Evolutionary conservation across 441 rosid genomes (phyloP).

Genomic region (California macrophylla): DNA sequence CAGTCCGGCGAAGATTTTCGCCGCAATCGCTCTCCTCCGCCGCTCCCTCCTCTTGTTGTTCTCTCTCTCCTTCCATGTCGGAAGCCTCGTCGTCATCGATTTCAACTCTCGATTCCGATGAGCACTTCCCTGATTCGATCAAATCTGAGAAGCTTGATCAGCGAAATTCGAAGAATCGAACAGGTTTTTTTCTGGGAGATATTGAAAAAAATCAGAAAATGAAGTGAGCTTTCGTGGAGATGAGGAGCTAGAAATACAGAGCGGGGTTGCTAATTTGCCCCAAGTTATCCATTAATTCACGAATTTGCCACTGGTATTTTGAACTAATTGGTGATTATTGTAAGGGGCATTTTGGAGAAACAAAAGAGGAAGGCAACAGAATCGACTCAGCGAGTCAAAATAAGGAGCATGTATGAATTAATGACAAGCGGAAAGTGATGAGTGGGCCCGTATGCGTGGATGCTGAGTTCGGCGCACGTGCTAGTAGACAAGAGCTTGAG

Average conservation of each 20-base stretch:
- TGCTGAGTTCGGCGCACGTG: neutral
- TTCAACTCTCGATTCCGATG: too few relatives aligned
- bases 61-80: slow-evolving; percentile 96
- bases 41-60: slow-evolving; percentile 88
- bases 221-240: neutral
- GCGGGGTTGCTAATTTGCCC: neutral
- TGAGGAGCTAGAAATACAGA: slow-evolving; percentile 6
- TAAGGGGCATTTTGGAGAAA: neutral
- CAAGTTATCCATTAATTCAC: neutral
- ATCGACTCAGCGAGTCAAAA: neutral
- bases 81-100: slow-evolving; percentile 73
- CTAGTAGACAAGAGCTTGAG: neutral
- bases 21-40: slow-evolving; percentile 83
- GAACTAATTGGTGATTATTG: too few relatives aligned
- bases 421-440: neutral
- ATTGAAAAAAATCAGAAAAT: too few relatives aligned
- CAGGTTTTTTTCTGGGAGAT: too few relatives aligned
- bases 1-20: slow-evolving; percentile 83
- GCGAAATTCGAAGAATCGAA: too few relatives aligned
- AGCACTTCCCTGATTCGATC: too few relatives aligned
- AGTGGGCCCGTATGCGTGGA: neutral
- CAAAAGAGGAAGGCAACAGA: too few relatives aligned
- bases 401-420: too few relatives aligned
- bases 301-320: slow-evolving; percentile 15
- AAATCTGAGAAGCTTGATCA: too few relatives aligned